A percentile compares a stretch with the other conserved stretches of the same genome.
phyloP scores from a whole-genome alignment of 345 rosid species.

The Eucalyptus tenuipes region DNA sequence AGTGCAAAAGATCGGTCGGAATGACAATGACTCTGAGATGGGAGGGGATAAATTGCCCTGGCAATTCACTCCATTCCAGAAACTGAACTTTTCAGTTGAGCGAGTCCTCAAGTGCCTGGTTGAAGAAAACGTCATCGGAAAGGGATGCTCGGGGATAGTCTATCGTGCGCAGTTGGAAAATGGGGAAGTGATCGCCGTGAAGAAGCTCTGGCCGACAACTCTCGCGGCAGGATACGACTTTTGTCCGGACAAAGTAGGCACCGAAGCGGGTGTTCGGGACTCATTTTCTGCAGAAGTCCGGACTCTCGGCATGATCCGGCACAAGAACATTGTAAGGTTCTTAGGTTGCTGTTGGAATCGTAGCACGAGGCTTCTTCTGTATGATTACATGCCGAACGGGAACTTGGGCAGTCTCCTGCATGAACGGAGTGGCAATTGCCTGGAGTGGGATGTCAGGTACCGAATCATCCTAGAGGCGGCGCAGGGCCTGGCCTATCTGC shows the following conservation, averaged over 20 bases:
- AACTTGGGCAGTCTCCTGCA: slow-evolving; percentile 80
- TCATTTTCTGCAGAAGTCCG: slow-evolving; percentile 84
- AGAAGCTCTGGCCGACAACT: slow-evolving; percentile 68
- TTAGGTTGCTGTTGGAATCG: slow-evolving; percentile 84
- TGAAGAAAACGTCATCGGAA: slow-evolving; percentile 65
- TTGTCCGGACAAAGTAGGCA: slow-evolving; percentile 26
- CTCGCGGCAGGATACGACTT: slow-evolving; percentile 15
- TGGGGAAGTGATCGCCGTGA: slow-evolving; percentile 68
- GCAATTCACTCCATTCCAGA: slow-evolving; percentile 82
- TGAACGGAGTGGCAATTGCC: slow-evolving; percentile 38
- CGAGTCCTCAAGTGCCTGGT: slow-evolving; percentile 57
- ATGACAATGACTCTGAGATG: slow-evolving; percentile 39
- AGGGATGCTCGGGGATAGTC: slow-evolving; percentile 86
- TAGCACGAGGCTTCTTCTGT: slow-evolving; percentile 71
- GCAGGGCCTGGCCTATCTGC: slow-evolving; percentile 87
- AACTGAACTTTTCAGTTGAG: slow-evolving; percentile 55
- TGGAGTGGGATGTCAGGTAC: slow-evolving; percentile 78
- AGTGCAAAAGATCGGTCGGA: slow-evolving; percentile 26
- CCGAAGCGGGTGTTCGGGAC: slow-evolving; percentile 44
- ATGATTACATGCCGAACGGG: slow-evolving; percentile 82
- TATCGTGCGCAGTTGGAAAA: slow-evolving; percentile 63
- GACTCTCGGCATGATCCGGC: slow-evolving; percentile 82
- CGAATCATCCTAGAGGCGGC: slow-evolving; percentile 67
- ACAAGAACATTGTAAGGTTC: slow-evolving; percentile 79
- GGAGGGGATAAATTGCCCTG: slow-evolving; percentile 48